Percentiles rank a stretch among this genome's conserved stretches.
phyloP scores from a whole-genome alignment of 179 eudicot genomes.

The Spinacia oleracea region DNA sequence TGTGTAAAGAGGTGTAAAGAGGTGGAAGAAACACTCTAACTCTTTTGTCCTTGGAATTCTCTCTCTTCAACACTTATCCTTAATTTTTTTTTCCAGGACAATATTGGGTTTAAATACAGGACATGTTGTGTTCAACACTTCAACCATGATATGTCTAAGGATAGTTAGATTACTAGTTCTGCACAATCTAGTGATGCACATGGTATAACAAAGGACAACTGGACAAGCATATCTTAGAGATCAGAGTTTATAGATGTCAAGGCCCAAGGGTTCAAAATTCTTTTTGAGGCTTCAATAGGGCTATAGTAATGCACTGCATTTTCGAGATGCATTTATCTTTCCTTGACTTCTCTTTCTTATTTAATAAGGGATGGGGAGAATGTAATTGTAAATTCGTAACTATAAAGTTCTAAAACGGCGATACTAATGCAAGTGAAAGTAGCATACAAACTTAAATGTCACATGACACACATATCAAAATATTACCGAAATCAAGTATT shows the following conservation, averaged over 20 bases:
- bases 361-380: too few relatives aligned
- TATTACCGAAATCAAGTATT: slow-evolving; percentile 91
- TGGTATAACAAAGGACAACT: neutral
- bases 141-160: too few relatives aligned
- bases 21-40: too few relatives aligned
- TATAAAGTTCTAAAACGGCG: neutral
- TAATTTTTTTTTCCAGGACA: too few relatives aligned
- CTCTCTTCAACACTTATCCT: too few relatives aligned
- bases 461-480: slow-evolving; percentile 1
- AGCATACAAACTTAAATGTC: slow-evolving; percentile 6
- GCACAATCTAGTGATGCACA: neutral
- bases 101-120: too few relatives aligned
- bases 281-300: neutral
- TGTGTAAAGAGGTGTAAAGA: too few relatives aligned
- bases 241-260: neutral
- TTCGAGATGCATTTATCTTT: too few relatives aligned
- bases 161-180: too few relatives aligned
- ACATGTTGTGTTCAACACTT: too few relatives aligned
- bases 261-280: neutral
- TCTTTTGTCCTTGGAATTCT: too few relatives aligned
- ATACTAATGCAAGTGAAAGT: slow-evolving; percentile 6
- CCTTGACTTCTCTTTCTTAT: too few relatives aligned
- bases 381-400: neutral
- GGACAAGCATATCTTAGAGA: neutral
- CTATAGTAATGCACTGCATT: neutral